These are phyloP conservation scores for Plasmodium gonderi DNA, from an alignment of 169 alveolate genomes.

Conservation along the genomic window DNA sequence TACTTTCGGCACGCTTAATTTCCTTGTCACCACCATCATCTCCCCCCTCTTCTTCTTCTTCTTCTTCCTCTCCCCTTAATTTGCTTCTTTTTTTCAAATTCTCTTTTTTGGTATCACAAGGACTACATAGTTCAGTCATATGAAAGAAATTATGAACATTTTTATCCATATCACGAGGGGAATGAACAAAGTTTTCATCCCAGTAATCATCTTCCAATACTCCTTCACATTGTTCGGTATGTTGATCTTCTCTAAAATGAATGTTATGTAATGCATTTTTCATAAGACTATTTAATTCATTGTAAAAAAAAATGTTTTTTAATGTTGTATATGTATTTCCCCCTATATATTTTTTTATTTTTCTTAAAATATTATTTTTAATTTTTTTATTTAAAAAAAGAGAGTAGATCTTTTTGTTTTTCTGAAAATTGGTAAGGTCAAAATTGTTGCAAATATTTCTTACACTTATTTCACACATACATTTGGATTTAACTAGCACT, in stretches of 20 bases:
- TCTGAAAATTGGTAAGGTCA: not conserved
- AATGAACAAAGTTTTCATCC: not conserved
- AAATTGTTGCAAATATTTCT: conserved; percentile 39
- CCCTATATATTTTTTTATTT: conserved; percentile 1
- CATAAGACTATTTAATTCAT: conserved; percentile 8
- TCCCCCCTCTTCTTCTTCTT: not conserved
- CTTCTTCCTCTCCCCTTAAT: not conserved
- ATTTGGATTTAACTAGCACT: conserved; percentile 27
- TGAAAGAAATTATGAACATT: not conserved
- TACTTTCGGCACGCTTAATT: not conserved
- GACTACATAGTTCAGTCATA: not conserved
- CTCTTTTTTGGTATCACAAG: not conserved
- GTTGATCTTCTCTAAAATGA: not conserved
- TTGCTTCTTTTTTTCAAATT: not conserved
- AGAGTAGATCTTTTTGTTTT: conserved; percentile 9
- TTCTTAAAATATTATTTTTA: conserved; percentile 23
- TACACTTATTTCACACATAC: conserved; percentile 32
- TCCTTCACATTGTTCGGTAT: not conserved
- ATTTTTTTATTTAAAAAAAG: conserved; percentile 31
- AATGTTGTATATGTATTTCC: not conserved
- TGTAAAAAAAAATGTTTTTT: conserved; percentile 8
- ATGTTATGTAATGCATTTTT: conserved; percentile 4
- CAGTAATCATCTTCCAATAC: not conserved
- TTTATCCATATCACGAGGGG: not conserved
- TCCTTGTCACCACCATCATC: too few species aligned